Evolutionary conservation across 23 red algal genomes (phyloP).

Genomic region (Gracilariopsis chorda): DNA sequence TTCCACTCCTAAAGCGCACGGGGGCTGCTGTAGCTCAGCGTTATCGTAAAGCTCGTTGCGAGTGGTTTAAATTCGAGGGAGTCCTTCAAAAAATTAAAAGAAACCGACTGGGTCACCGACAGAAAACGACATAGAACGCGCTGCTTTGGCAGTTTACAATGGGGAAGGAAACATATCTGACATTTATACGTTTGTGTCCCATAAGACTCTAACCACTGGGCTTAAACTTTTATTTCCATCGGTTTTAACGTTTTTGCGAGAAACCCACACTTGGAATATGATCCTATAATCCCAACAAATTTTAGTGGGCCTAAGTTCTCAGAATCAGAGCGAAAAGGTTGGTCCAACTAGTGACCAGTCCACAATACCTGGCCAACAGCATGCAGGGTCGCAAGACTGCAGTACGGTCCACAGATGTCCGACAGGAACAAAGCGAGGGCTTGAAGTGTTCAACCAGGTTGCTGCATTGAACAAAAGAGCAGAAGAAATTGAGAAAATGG

Average conservation of each 20-base stretch:
- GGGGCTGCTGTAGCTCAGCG: conserved; percentile 10
- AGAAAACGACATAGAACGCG: conserved; percentile 1
- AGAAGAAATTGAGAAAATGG: conserved; percentile 15
- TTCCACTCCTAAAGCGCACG: not conserved
- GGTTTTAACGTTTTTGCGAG: not conserved
- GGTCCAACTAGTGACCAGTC: not conserved
- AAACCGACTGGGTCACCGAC: conserved; percentile 6
- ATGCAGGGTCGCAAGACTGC: not conserved
- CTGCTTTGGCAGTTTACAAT: conserved; percentile 10
- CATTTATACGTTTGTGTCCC: not conserved
- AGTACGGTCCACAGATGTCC: not conserved
- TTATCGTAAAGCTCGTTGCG: not conserved
- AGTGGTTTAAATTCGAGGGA: conserved; percentile 27
- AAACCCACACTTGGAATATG: conserved; percentile 21
- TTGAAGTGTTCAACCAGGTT: not conserved
- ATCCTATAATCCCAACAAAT: not conserved
- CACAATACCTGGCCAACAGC: not conserved
- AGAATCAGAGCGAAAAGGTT: not conserved
- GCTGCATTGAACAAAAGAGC: not conserved
- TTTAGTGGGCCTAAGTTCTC: too few species aligned
- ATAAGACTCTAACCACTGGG: not conserved
- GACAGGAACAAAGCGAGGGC: conserved; percentile 13
- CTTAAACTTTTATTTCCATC: not conserved
- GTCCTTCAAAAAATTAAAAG: conserved; percentile 14
- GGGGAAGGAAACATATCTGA: not conserved